Percentiles rank a stretch among this genome's conserved stretches.
Evolutionary conservation across 164 flowering plant genomes (phyloP).

Genomic region (Macadamia tetraphylla): DNA sequence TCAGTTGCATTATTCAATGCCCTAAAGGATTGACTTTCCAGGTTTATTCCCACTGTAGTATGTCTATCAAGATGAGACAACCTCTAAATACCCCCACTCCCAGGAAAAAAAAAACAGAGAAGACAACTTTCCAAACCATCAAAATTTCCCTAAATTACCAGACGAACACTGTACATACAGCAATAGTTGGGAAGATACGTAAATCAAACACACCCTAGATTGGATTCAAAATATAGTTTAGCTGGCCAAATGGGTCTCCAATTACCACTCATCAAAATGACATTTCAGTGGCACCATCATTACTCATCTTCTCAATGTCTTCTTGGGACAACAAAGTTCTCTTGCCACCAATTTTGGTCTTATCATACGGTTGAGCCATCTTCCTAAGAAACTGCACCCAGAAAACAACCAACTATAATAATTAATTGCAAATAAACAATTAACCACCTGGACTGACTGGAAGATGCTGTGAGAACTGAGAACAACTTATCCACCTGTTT

Average conservation of each 20-base stretch:
- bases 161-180: background rate
- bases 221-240: background rate
- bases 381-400: conserved; percentile 75
- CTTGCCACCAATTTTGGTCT: conserved; percentile 53
- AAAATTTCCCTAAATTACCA: background rate
- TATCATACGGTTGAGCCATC: conserved; percentile 98
- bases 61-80: no score
- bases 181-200: background rate
- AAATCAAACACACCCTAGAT: background rate
- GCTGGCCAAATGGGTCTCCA: background rate
- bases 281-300: conserved; percentile 30
- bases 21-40: no score
- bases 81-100: no score
- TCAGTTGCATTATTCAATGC: no score
- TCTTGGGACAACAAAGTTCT: conserved; percentile 85
- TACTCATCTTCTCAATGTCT: conserved; percentile 74
- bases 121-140: no score
- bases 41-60: no score
- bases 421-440: background rate
- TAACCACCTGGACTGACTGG: background rate
- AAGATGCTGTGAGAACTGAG: no score
- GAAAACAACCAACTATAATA: background rate
- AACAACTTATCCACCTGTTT: no score
- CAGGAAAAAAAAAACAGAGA: no score
- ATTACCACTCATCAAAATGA: conserved; percentile 22